Evolutionary conservation across 345 rosid species (phyloP).

Genomic region (Aegle marmelos): DNA sequence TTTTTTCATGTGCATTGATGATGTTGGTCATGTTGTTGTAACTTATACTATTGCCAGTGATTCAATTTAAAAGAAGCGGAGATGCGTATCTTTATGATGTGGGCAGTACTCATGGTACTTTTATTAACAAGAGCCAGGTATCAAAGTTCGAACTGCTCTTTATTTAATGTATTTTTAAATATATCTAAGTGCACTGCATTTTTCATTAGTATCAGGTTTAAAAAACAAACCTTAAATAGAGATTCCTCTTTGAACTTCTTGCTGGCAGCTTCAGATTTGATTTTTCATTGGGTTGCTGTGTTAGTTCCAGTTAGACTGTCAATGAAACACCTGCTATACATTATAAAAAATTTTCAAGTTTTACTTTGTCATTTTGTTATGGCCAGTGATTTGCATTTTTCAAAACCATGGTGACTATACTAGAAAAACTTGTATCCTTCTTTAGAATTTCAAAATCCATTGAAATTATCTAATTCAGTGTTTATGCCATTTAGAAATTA

Average conservation of each 20-base stretch:
- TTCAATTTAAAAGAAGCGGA: slow-evolving; percentile 84
- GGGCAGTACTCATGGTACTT: slow-evolving; percentile 87
- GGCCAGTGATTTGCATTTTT: background rate
- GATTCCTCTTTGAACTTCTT: background rate
- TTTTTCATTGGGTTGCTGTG: slow-evolving; percentile 9
- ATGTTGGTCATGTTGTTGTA: background rate
- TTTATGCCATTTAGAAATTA: background rate
- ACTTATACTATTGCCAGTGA: slow-evolving; percentile 41
- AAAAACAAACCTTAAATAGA: background rate
- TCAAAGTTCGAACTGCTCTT: background rate
- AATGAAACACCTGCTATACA: background rate
- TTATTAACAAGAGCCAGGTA: slow-evolving; percentile 78
- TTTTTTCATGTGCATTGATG: background rate
- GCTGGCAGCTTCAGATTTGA: background rate
- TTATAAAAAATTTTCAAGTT: background rate
- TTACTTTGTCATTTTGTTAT: background rate
- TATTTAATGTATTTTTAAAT: background rate
- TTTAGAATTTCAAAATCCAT: background rate
- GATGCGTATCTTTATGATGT: slow-evolving; percentile 79
- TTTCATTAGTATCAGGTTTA: background rate
- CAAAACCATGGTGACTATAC: background rate
- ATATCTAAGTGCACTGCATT: background rate
- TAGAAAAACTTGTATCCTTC: background rate
- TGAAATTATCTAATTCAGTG: background rate
- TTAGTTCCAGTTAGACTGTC: background rate